These are phyloP conservation scores for Trichoderma hamatum DNA, from an alignment of 2,329 filamentous ascomycete species.

Conservation along the genomic window DNA sequence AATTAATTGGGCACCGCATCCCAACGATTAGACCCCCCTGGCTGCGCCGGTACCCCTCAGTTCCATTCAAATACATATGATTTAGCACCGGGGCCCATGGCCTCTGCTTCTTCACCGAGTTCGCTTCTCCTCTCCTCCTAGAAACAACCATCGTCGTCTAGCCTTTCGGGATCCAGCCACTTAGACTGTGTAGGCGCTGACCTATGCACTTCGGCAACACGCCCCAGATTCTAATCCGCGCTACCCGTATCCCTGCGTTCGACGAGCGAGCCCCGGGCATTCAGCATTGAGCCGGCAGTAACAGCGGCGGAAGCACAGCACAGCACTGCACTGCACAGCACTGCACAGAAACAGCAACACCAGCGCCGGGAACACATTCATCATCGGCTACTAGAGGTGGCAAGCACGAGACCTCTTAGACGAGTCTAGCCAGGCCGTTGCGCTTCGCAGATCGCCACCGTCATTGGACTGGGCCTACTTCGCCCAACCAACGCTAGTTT, in stretches of 20 bases:
- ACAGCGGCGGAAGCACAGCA: slow-evolving; percentile 5
- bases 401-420: slow-evolving; percentile 20
- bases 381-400: slow-evolving; percentile 17
- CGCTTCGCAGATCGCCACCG: slow-evolving; percentile 24
- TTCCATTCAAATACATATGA: slow-evolving; percentile 40
- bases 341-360: slow-evolving; percentile 9
- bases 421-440: slow-evolving; percentile 15
- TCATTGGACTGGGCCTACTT: slow-evolving; percentile 21
- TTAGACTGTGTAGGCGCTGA: slow-evolving; percentile 18
- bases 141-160: slow-evolving; percentile 42
- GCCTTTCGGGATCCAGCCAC: slow-evolving; percentile 23
- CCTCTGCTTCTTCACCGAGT: slow-evolving; percentile 46
- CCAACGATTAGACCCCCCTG: slow-evolving; percentile 22
- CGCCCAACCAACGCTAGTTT: slow-evolving; percentile 28
- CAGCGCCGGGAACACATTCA: slow-evolving; percentile 12
- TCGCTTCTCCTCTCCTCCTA: slow-evolving; percentile 42
- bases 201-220: slow-evolving; percentile 33
- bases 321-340: not conserved
- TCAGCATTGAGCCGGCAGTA: slow-evolving; percentile 14
- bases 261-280: slow-evolving; percentile 12
- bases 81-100: slow-evolving; percentile 44
- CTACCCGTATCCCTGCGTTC: slow-evolving; percentile 32
- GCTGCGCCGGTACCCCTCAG: slow-evolving; percentile 42
- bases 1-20: slow-evolving; percentile 27
- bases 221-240: slow-evolving; percentile 32